These are phyloP conservation scores for Melastoma candidum DNA, from an alignment of 441 rosid species.

Conservation along the genomic window DNA sequence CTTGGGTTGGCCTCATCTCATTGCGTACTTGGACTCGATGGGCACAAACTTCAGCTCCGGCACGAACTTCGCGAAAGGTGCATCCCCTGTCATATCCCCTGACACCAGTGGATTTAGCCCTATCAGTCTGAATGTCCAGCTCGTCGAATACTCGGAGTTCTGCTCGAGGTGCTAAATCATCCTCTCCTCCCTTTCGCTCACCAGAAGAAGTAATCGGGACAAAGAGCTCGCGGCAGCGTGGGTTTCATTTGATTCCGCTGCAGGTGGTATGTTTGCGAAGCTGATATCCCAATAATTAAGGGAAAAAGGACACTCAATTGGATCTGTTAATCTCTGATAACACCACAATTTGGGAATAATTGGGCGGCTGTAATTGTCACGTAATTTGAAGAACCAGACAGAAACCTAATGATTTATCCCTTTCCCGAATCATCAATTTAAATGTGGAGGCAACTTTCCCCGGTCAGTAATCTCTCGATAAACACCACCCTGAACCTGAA, in stretches of 20 bases:
- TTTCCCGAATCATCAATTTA: no score
- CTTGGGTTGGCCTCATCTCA: constrained; percentile 12
- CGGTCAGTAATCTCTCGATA: no score
- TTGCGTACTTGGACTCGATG: constrained; percentile 16
- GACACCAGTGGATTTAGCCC: constrained; percentile 18
- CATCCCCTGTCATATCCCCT: constrained; percentile 12
- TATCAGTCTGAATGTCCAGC: constrained; percentile 14
- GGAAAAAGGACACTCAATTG: no score
- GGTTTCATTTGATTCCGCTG: neutral
- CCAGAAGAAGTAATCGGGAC: neutral
- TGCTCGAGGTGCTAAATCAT: constrained; percentile 4
- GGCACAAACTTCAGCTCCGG: constrained; percentile 18
- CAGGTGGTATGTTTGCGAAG: constrained; percentile 7
- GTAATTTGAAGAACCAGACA: no score
- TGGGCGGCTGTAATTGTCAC: no score
- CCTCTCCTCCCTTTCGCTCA: neutral
- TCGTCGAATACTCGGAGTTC: constrained; percentile 13
- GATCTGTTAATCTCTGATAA: no score
- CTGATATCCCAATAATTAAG: no score
- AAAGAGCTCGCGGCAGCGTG: neutral
- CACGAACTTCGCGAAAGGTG: constrained; percentile 14
- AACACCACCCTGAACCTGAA: no score
- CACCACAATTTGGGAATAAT: no score
- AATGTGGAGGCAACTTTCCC: no score
- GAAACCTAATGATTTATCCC: no score